These are phyloP conservation scores for Rugonectria rugulosa DNA, from an alignment of 2,329 filamentous ascomycete species.

Conservation along the genomic window DNA sequence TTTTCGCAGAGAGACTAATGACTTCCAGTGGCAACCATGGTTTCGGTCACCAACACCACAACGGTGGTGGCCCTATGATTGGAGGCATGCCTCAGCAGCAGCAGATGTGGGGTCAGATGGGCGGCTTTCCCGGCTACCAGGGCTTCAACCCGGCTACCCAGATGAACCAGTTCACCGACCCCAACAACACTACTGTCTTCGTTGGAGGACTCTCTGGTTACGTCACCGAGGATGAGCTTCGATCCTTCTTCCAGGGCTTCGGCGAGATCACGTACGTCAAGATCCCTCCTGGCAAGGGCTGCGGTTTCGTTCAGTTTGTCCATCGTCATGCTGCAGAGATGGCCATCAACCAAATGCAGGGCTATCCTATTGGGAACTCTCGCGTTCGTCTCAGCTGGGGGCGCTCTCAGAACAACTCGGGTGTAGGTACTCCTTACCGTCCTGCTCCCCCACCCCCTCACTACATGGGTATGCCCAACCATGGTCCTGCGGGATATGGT, in stretches of 20 bases:
- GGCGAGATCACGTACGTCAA: conserved; percentile 99
- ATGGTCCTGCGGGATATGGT: conserved; percentile 54
- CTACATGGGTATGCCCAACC: conserved; percentile 59
- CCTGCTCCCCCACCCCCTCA: conserved; percentile 77
- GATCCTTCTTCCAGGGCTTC: conserved; percentile 99
- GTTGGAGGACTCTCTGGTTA: conserved; percentile 97
- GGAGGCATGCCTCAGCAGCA: conserved; percentile 54
- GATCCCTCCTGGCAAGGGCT: conserved; percentile 98
- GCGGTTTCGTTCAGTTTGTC: conserved; percentile 98
- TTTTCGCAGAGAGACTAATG: conserved; percentile 15
- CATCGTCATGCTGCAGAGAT: conserved; percentile 99
- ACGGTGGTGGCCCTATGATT: conserved; percentile 55
- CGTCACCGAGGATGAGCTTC: conserved; percentile 98
- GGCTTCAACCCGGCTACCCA: conserved; percentile 58
- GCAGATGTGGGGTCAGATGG: conserved; percentile 52
- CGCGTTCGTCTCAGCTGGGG: conserved; percentile 98
- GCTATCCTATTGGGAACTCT: conserved; percentile 98
- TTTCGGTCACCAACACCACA: conserved; percentile 52
- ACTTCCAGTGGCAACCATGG: conserved; percentile 47
- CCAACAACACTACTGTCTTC: conserved; percentile 99
- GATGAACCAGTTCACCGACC: conserved; percentile 99
- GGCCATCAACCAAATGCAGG: conserved; percentile 99
- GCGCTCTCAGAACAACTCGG: conserved; percentile 98
- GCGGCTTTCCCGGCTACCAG: conserved; percentile 46
- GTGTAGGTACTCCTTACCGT: conserved; percentile 95